phyloP scores from a whole-genome alignment of 1,139 yeast species.

The Saccharomycopsis crataegensis region DNA sequence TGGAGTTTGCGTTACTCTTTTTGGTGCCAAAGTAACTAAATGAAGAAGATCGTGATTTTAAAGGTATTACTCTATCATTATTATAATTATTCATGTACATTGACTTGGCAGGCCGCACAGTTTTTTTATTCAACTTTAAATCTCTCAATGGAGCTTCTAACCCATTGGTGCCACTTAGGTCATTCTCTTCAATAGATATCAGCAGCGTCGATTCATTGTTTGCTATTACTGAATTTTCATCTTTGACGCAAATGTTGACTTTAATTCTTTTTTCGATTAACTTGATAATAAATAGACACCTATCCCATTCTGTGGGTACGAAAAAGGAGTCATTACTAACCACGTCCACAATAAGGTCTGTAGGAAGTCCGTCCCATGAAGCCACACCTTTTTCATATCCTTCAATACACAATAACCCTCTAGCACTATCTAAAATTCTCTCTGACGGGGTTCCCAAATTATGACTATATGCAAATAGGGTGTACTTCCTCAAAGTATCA shows the following conservation, averaged over 20 bases:
- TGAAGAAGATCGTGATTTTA: slow-evolving; percentile 3
- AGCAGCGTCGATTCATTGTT: neutral
- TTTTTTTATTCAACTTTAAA: neutral
- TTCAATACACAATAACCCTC: slow-evolving; percentile 37
- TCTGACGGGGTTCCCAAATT: slow-evolving; percentile 41
- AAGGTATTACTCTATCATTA: neutral
- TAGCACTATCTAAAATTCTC: slow-evolving; percentile 37
- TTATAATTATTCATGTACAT: slow-evolving; percentile 1
- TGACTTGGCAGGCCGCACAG: neutral
- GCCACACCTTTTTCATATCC: slow-evolving; percentile 39
- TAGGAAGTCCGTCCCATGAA: slow-evolving; percentile 42
- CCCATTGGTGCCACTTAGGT: neutral
- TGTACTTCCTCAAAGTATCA: slow-evolving; percentile 30
- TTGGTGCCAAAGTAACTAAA: neutral
- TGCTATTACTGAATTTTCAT: neutral
- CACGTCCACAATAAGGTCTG: slow-evolving; percentile 34
- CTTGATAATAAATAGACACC: slow-evolving; percentile 38
- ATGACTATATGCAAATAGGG: slow-evolving; percentile 35
- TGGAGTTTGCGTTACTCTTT: no score
- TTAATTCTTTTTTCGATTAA: slow-evolving; percentile 30
- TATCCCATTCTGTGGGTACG: slow-evolving; percentile 46
- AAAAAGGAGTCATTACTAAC: slow-evolving; percentile 42
- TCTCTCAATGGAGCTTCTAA: neutral
- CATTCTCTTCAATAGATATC: no score
- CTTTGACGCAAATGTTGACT: neutral